Evolutionary conservation across 2,329 filamentous ascomycete species (phyloP), one percentile per base, ranked within the genome.

Genomic region (Colletotrichum destructivum): DNA sequence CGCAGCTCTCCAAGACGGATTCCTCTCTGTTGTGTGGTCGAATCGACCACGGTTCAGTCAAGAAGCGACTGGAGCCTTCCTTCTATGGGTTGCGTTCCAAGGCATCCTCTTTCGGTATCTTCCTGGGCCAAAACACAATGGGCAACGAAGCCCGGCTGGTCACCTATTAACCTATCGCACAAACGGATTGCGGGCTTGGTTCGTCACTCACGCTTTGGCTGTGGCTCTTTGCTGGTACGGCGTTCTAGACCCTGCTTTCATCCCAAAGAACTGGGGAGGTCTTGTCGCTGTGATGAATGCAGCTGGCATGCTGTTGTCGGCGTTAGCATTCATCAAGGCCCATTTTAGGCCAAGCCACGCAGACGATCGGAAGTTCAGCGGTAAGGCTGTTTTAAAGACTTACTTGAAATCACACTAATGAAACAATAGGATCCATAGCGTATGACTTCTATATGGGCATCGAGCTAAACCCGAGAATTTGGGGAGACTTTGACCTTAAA

Each of bases 361-460:
- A 9, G 52, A 38, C 40, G 62, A 65, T 40, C 40, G 40, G 3
- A 65, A 65, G 40, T 49, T 65, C 21, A 65, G 21, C n/a, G 62
- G 62, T 65, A 57, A 46, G 8, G 16, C 35, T 23, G 23, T 26
- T 26, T 4, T 2, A 9, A 12, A 2, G 1, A 13, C 15, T 8
- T 55, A 16, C 31, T 44, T 57, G 21, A 15, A 18, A n/a, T 1
- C 3, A 5, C 11, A 16, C 26, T 26, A 26, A 26, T 26, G 26
- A 26, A 26, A 26, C 3, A 26, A 5, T 15, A 82, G 83, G 79
- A 26, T 84, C 80, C 3, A 74, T 75, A 1, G 57, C 84, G 0
- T 85, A 85, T 52, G 84, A 86, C 69, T 79, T 85, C 61, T 86
- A 82, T 64, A 85, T 84, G 81, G 84, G 84, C 0, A 81, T 85